Evolutionary conservation across 495 filamentous ascomycete genomes (phyloP).

Genomic region (Daldinia vernicosa): DNA sequence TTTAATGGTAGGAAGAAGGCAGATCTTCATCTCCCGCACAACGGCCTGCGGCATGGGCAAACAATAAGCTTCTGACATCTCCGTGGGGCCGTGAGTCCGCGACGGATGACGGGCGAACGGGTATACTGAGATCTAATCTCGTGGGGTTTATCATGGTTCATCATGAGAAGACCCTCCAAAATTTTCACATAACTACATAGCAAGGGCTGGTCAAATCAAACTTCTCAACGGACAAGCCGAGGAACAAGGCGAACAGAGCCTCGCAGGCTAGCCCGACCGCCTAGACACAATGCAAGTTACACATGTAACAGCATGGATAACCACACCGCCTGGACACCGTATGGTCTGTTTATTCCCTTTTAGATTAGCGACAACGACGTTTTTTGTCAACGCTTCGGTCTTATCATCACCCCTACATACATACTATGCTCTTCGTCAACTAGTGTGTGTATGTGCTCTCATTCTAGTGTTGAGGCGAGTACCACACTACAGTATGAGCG

Average conservation of each 20-base stretch:
- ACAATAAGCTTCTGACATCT: conserved; percentile 29
- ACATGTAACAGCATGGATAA: conserved; percentile 19
- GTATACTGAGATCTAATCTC: conserved; percentile 24
- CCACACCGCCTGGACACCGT: not conserved
- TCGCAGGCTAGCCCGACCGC: not conserved
- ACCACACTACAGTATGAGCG: conserved; percentile 14
- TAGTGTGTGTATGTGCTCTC: not conserved
- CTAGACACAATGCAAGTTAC: conserved; percentile 18
- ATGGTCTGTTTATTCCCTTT: conserved; percentile 8
- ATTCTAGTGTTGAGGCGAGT: conserved; percentile 6
- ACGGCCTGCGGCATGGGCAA: conserved; percentile 10
- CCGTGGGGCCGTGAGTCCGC: conserved; percentile 30
- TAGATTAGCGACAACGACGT: not conserved
- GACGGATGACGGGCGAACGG: conserved; percentile 22
- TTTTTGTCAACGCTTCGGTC: conserved; percentile 11
- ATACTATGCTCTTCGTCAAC: conserved; percentile 4
- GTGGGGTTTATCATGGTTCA: conserved; percentile 34
- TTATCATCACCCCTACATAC: not conserved
- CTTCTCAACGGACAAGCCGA: not conserved
- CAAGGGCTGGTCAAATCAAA: conserved; percentile 2
- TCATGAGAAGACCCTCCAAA: not conserved
- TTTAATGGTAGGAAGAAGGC: conserved; percentile 13
- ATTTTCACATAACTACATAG: conserved; percentile 11
- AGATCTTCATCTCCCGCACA: conserved; percentile 40
- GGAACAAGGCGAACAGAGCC: conserved; percentile 13